Evolutionary conservation across 805 yeast genomes (phyloP).

Genomic region (Wickerhamiella qilinensis): DNA sequence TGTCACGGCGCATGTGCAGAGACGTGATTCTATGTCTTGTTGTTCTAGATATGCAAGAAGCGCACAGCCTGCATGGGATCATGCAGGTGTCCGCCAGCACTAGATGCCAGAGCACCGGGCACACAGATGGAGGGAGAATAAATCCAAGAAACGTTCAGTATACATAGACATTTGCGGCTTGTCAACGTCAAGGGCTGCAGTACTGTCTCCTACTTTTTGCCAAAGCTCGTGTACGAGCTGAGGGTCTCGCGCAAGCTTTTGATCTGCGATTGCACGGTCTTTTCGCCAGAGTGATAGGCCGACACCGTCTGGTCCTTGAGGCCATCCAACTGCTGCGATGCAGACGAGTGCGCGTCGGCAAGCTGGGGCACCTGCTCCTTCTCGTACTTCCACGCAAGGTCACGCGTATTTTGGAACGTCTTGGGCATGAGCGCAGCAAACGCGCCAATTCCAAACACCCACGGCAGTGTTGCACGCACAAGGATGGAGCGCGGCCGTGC

Average conservation of each 20-base stretch:
- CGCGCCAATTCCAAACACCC: constrained; percentile 43
- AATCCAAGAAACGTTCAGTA: too few relatives aligned
- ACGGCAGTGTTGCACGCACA: constrained; percentile 40
- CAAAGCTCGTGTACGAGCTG: constrained; percentile 3
- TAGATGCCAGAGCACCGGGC: too few relatives aligned
- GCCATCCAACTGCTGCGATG: constrained; percentile 30
- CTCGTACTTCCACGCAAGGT: constrained; percentile 46
- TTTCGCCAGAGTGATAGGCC: constrained; percentile 25
- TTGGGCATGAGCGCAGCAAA: constrained; percentile 58
- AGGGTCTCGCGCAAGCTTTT: background rate
- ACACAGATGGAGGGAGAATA: too few relatives aligned
- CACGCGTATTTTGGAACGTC: constrained; percentile 47
- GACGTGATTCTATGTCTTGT: too few relatives aligned
- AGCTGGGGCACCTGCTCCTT: constrained; percentile 40
- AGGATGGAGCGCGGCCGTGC: constrained; percentile 51
- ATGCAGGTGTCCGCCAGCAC: too few relatives aligned
- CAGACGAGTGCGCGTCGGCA: constrained; percentile 42
- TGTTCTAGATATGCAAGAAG: too few relatives aligned
- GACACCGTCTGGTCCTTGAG: constrained; percentile 30
- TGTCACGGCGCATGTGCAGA: too few relatives aligned
- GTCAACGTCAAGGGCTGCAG: too few relatives aligned
- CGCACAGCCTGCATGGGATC: too few relatives aligned
- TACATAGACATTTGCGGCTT: too few relatives aligned
- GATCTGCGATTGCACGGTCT: constrained; percentile 3
- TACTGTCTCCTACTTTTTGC: background rate